Percentiles rank a stretch among this genome's conserved stretches.
These are phyloP conservation scores for Fusarium haematococcum DNA, from an alignment of 2,329 filamentous ascomycete genomes.

Conservation along the genomic window DNA sequence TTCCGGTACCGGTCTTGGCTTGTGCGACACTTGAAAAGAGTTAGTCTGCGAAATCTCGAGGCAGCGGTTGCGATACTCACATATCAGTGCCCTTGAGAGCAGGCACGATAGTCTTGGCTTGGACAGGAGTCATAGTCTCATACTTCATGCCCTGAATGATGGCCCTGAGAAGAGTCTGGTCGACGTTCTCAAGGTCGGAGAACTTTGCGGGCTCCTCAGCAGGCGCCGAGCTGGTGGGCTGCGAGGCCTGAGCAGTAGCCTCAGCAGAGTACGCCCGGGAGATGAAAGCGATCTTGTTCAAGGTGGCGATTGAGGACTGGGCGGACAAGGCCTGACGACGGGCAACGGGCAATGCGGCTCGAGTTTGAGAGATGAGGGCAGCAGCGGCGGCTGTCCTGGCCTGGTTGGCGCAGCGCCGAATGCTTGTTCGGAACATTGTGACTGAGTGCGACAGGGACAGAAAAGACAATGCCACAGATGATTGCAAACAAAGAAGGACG, in stretches of 20 bases:
- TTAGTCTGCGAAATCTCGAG: constrained; percentile 29
- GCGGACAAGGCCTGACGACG: constrained; percentile 37
- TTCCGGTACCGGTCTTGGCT: constrained; percentile 96
- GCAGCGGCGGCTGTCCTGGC: constrained; percentile 48
- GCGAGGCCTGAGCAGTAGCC: constrained; percentile 45
- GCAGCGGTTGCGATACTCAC: constrained; percentile 63
- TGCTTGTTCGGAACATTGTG: constrained; percentile 52
- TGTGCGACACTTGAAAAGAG: constrained; percentile 75
- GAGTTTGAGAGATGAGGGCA: constrained; percentile 46
- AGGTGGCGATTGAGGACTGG: constrained; percentile 25
- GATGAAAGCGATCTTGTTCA: constrained; percentile 40
- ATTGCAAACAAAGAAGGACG: constrained; percentile 16
- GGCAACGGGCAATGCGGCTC: constrained; percentile 41
- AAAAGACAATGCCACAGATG: constrained; percentile 17
- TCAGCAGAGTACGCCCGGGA: constrained; percentile 56
- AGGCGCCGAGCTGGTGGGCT: constrained; percentile 15
- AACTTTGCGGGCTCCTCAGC: constrained; percentile 55
- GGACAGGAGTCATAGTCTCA: constrained; percentile 91
- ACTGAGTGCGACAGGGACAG: constrained; percentile 1
- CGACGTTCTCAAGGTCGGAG: constrained; percentile 64
- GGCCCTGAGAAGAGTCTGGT: constrained; percentile 72
- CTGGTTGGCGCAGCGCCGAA: constrained; percentile 55
- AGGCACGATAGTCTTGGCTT: constrained; percentile 83
- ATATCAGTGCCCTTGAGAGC: constrained; percentile 85
- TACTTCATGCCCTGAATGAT: constrained; percentile 81